A percentile compares a stretch with the other conserved stretches of the same genome.
Conservation (phyloP, 139 green algal genomes). For the Diplosphaera chodatii region DNA sequence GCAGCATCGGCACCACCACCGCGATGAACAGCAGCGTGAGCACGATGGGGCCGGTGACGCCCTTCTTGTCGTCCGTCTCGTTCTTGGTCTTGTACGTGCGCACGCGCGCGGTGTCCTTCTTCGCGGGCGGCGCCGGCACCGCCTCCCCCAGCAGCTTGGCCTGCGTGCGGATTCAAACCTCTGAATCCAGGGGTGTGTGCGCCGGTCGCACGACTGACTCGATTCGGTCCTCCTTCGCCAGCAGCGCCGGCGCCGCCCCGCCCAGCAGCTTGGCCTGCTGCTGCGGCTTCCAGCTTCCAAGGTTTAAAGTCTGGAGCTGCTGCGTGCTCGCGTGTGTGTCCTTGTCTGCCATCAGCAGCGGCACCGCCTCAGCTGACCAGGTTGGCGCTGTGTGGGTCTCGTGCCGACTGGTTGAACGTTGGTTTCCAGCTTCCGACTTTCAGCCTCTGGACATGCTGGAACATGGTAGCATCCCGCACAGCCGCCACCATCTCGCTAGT, state of each 20-base stretch:
- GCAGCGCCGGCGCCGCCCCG: background rate
- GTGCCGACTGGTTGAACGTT: too few species aligned
- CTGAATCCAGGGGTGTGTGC: background rate
- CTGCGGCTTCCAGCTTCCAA: too few species aligned
- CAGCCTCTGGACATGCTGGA: too few species aligned
- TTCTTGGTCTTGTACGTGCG: conserved; percentile 87
- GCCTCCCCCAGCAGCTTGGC: conserved; percentile 9
- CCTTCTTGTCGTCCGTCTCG: conserved; percentile 76
- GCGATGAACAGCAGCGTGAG: conserved; percentile 87
- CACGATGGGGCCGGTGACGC: conserved; percentile 78
- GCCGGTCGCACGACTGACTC: too few species aligned
- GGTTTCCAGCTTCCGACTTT: too few species aligned
- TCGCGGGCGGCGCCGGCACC: conserved; percentile 32
- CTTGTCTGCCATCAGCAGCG: conserved; percentile 4
- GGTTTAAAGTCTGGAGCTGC: too few species aligned
- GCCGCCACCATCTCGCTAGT: too few species aligned
- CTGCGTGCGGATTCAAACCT: background rate
- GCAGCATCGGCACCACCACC: conserved; percentile 92
- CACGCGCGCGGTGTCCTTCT: conserved; percentile 18
- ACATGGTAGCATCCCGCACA: too few species aligned
- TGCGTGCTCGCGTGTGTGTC: too few species aligned
- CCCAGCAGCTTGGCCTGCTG: background rate
- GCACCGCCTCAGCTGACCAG: conserved; percentile 65
- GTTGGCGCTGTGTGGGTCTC: too few species aligned
- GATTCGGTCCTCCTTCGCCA: too few species aligned